These are phyloP conservation scores for Cryphonectria naterciae DNA, from an alignment of 2,329 filamentous ascomycete genomes.

Conservation along the genomic window DNA sequence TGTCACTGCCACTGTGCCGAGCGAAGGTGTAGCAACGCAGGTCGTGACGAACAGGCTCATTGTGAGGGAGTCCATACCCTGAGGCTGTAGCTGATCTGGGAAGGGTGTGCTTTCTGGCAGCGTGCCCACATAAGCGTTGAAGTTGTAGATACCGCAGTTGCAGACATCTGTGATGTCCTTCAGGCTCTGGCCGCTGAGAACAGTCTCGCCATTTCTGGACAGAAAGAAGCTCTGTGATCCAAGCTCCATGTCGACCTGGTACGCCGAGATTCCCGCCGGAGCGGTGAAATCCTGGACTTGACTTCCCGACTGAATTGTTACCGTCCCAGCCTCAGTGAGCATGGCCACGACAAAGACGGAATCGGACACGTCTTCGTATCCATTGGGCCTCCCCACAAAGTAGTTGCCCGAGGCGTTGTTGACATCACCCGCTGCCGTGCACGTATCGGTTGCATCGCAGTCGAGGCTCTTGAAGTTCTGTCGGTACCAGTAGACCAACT, in stretches of 20 bases:
- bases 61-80: constrained; percentile 38
- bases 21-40: constrained; percentile 32
- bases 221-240: constrained; percentile 53
- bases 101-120: constrained; percentile 43
- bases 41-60: constrained; percentile 37
- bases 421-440: constrained; percentile 42
- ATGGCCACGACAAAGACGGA: constrained; percentile 57
- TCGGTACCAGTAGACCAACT: constrained; percentile 61
- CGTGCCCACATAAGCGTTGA: constrained; percentile 58
- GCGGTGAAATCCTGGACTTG: constrained; percentile 48
- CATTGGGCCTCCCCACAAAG: constrained; percentile 55
- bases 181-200: constrained; percentile 52
- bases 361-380: constrained; percentile 53
- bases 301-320: constrained; percentile 51
- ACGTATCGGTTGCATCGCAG: constrained; percentile 58
- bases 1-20: constrained; percentile 24
- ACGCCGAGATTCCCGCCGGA: constrained; percentile 49
- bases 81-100: constrained; percentile 41
- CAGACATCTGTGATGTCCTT: constrained; percentile 55
- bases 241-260: constrained; percentile 50
- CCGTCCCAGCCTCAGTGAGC: constrained; percentile 47
- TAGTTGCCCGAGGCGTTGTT: constrained; percentile 55
- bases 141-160: constrained; percentile 59
- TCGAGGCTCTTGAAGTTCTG: constrained; percentile 50
- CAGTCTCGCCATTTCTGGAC: constrained; percentile 43